Evolutionary conservation across 1,284 basidiomycete species (phyloP).

Genomic region (Trichosporon sp.): DNA sequence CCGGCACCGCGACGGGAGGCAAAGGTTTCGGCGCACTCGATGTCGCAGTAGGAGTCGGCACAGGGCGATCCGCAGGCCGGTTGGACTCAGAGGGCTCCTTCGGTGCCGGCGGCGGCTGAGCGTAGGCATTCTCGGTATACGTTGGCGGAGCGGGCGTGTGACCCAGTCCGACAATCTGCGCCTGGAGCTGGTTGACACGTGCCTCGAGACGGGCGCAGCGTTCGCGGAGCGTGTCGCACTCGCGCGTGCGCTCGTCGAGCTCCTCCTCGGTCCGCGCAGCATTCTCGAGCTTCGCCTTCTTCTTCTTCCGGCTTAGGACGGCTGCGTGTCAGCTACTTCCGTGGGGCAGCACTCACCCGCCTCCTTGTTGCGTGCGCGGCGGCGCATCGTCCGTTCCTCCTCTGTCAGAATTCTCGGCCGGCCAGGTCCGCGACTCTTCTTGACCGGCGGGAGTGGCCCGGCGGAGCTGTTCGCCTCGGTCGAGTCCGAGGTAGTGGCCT

Average conservation of each 20-base stretch:
- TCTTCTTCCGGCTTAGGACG: background rate
- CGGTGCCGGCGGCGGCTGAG: background rate
- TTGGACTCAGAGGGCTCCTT: background rate
- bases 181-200: background rate
- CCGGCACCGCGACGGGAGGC: background rate
- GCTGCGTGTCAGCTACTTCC: background rate
- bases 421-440: background rate
- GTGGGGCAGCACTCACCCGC: background rate
- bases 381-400: background rate
- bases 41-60: too few relatives aligned
- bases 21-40: too few relatives aligned
- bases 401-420: background rate
- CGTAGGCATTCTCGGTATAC: background rate
- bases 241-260: background rate
- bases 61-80: too few relatives aligned
- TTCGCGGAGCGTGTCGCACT: background rate
- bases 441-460: background rate
- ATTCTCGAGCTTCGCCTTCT: background rate
- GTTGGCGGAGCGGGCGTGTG: background rate
- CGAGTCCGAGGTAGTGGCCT: background rate
- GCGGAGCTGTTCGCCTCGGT: background rate
- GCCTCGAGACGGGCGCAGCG: conserved; percentile 5
- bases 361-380: background rate
- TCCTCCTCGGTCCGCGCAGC: background rate
- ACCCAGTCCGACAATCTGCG: background rate